phyloP scores from a whole-genome alignment of 148 eudicot species.

The Chenopodium suecicum region DNA sequence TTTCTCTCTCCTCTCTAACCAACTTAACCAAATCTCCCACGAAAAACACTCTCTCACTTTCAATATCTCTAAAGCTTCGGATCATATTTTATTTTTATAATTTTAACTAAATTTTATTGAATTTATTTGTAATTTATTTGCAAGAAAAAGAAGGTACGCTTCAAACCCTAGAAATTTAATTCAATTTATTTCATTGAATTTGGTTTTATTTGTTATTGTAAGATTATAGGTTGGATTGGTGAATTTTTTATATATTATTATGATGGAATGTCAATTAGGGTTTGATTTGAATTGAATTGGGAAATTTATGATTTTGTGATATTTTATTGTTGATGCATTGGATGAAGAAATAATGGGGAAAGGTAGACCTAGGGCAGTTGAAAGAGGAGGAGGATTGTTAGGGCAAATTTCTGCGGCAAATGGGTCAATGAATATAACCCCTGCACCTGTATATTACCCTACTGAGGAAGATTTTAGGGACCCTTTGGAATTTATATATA shows the following conservation, averaged over 20 bases:
- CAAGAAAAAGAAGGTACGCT: constrained; percentile 37
- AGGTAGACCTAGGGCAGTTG: constrained; percentile 92
- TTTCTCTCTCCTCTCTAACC: constrained; percentile 33
- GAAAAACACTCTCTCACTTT: constrained; percentile 37
- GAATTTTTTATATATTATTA: neutral
- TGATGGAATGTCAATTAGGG: constrained; percentile 11
- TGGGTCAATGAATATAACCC: constrained; percentile 54
- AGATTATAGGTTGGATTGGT: neutral
- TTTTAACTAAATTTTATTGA: neutral
- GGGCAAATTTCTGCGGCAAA: constrained; percentile 43
- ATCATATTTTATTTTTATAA: constrained; percentile 1
- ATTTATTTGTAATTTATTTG: neutral
- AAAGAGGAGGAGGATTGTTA: constrained; percentile 67
- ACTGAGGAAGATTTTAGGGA: constrained; percentile 93
- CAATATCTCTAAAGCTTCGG: constrained; percentile 21
- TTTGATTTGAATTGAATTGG: constrained; percentile 16
- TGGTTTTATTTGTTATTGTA: neutral
- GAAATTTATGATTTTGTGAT: neutral
- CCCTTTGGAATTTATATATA: constrained; percentile 75
- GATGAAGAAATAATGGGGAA: constrained; percentile 79
- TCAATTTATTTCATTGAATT: neutral
- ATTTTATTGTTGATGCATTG: constrained; percentile 25
- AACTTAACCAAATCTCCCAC: constrained; percentile 59
- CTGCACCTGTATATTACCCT: constrained; percentile 86
- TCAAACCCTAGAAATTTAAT: constrained; percentile 36